Evolutionary conservation across 192 early-diverging fungal species (phyloP).

Genomic region (Polychytrium aggregatum): DNA sequence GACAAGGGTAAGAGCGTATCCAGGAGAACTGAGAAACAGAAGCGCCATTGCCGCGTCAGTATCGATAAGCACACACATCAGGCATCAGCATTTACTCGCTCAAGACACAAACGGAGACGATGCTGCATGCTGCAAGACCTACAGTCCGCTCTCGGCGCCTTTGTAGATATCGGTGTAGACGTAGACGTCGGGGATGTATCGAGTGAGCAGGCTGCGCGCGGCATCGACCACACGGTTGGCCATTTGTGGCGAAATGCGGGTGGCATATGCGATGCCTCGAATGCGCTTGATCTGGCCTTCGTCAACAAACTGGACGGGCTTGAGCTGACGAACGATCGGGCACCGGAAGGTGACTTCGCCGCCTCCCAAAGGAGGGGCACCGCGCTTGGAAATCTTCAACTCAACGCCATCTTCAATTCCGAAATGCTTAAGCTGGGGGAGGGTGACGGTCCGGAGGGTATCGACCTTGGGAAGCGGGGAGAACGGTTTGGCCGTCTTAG

Average conservation of each 20-base stretch:
- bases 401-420: conserved; percentile 76
- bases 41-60: background rate
- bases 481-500: too few relatives aligned
- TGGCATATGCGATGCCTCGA: conserved; percentile 88
- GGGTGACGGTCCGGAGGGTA: conserved; percentile 75
- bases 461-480: conserved; percentile 53
- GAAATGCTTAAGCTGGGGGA: conserved; percentile 76
- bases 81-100: too few relatives aligned
- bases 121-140: background rate
- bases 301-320: conserved; percentile 72
- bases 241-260: conserved; percentile 86
- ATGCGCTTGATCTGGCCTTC: conserved; percentile 82
- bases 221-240: conserved; percentile 89
- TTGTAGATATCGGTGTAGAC: conserved; percentile 96
- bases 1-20: conserved; percentile 83
- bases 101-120: too few relatives aligned
- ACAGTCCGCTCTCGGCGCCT: conserved; percentile 77
- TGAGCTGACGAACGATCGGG: conserved; percentile 62
- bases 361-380: conserved; percentile 83
- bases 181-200: conserved; percentile 94
- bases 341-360: conserved; percentile 83
- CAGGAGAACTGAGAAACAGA: conserved; percentile 53
- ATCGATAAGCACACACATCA: background rate
- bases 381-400: conserved; percentile 79
- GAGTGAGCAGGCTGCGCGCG: conserved; percentile 73